Base-by-base conservation (phyloP, 805 yeast genomes). In the Myxozyma geophila region DNA sequence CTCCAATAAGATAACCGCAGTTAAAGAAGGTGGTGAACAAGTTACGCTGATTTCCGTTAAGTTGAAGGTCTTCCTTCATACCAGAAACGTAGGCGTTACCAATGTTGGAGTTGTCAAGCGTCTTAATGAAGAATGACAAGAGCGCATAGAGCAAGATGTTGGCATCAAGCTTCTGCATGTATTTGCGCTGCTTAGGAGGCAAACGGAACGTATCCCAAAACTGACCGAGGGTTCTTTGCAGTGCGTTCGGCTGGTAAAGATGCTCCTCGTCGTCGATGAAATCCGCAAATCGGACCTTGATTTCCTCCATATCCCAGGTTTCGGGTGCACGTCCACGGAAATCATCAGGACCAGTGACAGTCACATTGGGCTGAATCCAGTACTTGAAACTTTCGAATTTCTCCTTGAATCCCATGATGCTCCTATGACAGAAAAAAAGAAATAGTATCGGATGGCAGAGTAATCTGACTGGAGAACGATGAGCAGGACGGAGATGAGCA, bases 81-180 rank as follows among this genome's bases (percentile, higher is more conserved):
- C 89, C 88, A 13, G 87, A 81, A 43, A 86, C 85, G 71, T 86
- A 88, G 0, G 91, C 91, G 71, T 87, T 85, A 62, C 81, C 80
- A 62, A 84, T 77, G 72, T 87, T 87, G 46, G 83, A 78, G 58
- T 80, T 80, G 71, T 87, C 91, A 56, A 87, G 77, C 58, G 85
- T 84, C 71, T 84, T 85, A 54, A 79, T 78, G 71, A 79, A 79
- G 70, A 75, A 79, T 7, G 80, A 74, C 23, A 72, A 56, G 58
- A 78, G 75, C n/a, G 74, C 71, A 49, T 76, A 77, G 5, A 71
- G 60, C 48, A 77, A 70, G 37, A 77, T 60, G 46, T 72, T 65
- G 62, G 73, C 70, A 62, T 77, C 80, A 8, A 77, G 70, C 63
- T 78, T 78, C 62, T 76, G 64, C 50, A 77, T 63, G 19, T 75